A percentile compares a stretch with the other conserved stretches of the same genome.
These are phyloP conservation scores for Scutellaria galericulata DNA, from an alignment of 257 asterid species.

Conservation along the genomic window DNA sequence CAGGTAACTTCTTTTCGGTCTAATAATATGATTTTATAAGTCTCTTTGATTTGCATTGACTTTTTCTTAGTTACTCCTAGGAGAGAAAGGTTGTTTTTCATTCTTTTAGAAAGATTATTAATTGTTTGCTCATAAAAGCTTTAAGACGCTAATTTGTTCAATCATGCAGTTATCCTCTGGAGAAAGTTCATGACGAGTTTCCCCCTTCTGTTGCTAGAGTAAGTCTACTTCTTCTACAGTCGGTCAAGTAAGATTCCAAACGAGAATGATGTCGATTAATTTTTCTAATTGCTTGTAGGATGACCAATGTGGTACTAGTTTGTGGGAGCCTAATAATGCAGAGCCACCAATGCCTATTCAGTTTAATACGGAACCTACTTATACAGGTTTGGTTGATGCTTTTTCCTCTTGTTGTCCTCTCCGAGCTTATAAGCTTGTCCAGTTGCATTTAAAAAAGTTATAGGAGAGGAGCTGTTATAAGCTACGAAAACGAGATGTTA, in stretches of 20 bases:
- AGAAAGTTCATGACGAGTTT: not conserved
- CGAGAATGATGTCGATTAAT: not conserved
- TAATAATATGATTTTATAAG: too few relatives aligned
- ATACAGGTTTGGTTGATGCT: slow-evolving; percentile 23
- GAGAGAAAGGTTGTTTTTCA: too few relatives aligned
- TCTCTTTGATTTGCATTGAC: too few relatives aligned
- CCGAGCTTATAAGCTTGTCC: too few relatives aligned
- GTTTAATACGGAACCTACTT: not conserved
- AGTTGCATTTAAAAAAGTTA: too few relatives aligned
- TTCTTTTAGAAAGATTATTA: too few relatives aligned
- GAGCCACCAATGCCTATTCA: slow-evolving; percentile 20
- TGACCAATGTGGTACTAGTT: slow-evolving; percentile 8
- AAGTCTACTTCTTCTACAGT: not conserved
- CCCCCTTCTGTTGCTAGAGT: slow-evolving; percentile 4
- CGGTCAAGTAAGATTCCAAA: not conserved
- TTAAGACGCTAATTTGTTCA: not conserved
- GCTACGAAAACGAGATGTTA: too few relatives aligned
- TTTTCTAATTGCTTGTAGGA: slow-evolving; percentile 1
- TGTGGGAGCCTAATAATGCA: not conserved
- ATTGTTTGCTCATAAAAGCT: too few relatives aligned
- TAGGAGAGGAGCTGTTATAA: too few relatives aligned
- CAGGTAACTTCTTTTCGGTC: slow-evolving; percentile 30
- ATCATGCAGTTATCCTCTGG: slow-evolving; percentile 18
- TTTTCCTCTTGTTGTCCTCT: not conserved
- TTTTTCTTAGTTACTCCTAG: too few relatives aligned